Evolutionary conservation across 257 asterid species (phyloP), one percentile per base, ranked within the genome.

Genomic region (Asclepias syriaca): DNA sequence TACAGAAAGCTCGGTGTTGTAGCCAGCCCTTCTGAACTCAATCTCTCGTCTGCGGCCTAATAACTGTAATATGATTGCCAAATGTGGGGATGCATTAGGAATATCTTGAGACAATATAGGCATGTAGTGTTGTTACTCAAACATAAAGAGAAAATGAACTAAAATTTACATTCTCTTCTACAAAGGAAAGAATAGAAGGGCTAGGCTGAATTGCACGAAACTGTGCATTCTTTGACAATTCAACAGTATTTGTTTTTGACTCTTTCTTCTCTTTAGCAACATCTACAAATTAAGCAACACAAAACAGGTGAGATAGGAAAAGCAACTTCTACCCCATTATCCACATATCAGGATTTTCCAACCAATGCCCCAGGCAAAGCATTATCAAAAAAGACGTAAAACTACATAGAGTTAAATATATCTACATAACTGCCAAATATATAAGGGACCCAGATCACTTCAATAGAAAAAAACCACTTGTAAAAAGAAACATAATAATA

Each of bases 141-240:
- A 70, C 77, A 71, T 75, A 75, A 51, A 72, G 63, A 75, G 70
- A 75, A 54, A 21, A 66, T 75, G 45, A 48, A 70, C 49, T 54
- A 15, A 51, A 76, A 76, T 65, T 84, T 95, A 95, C 99, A 77
- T 95, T 95, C 79, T 92, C 98, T 74, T 90, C 97, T 72, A 95
- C 98, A 75, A 85, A 92, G 78, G 98, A 86, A 78, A 92, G 90
- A 82, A 95, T 92, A 49, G 98, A 95, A 72, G 86, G 66, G 80
- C 98, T 88, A 64, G 99, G 99, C 48, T 74, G 58, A 74, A 95
- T 92, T 45, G 98, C 97, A 79, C 98, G 98, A 79, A 95, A 95
- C 71, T 90, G 96, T 8, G 99, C 99, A 84, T 90, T 95, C 84
- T 78, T 85, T 51, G 97, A 94, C 82, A 89, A 75, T 82, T 87